Evolutionary conservation across 2,329 filamentous ascomycete species (phyloP).

Genomic region (Didymella arachidicola): DNA sequence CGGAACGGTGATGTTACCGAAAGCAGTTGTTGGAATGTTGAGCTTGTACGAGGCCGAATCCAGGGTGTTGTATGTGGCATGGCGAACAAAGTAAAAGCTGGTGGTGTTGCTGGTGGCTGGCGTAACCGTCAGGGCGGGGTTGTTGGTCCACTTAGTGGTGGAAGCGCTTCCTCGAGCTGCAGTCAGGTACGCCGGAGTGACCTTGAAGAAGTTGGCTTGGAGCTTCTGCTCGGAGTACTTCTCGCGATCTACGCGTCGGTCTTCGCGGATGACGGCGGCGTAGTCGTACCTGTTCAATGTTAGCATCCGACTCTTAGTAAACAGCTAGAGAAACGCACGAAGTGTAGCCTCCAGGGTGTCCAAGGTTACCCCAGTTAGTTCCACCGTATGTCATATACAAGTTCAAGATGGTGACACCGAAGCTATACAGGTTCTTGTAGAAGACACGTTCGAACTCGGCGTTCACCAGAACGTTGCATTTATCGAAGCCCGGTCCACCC

Average conservation of each 20-base stretch:
- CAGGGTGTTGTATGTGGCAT: slow-evolving; percentile 69
- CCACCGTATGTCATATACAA: slow-evolving; percentile 82
- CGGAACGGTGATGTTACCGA: slow-evolving; percentile 64
- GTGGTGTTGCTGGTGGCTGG: slow-evolving; percentile 65
- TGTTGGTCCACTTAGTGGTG: slow-evolving; percentile 47
- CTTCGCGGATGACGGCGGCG: slow-evolving; percentile 71
- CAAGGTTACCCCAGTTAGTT: slow-evolving; percentile 77
- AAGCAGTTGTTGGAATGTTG: slow-evolving; percentile 66
- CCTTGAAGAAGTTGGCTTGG: slow-evolving; percentile 76
- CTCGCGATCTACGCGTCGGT: slow-evolving; percentile 71
- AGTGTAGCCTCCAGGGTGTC: slow-evolving; percentile 67
- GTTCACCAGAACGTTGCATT: slow-evolving; percentile 71
- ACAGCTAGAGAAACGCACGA: slow-evolving; percentile 60
- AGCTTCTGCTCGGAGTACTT: slow-evolving; percentile 84
- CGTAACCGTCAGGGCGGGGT: slow-evolving; percentile 65
- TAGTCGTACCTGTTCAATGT: neutral
- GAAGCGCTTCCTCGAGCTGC: slow-evolving; percentile 47
- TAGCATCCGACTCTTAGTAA: neutral
- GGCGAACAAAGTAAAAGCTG: slow-evolving; percentile 71
- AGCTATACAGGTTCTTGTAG: slow-evolving; percentile 76
- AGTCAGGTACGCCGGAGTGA: slow-evolving; percentile 73
- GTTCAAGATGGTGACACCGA: slow-evolving; percentile 72
- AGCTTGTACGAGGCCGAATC: slow-evolving; percentile 69
- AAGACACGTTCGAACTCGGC: slow-evolving; percentile 80
- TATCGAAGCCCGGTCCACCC: slow-evolving; percentile 73